Evolutionary conservation across 1,284 basidiomycete genomes (phyloP).

Genomic region (Anthracocystis panici-leucophaei): DNA sequence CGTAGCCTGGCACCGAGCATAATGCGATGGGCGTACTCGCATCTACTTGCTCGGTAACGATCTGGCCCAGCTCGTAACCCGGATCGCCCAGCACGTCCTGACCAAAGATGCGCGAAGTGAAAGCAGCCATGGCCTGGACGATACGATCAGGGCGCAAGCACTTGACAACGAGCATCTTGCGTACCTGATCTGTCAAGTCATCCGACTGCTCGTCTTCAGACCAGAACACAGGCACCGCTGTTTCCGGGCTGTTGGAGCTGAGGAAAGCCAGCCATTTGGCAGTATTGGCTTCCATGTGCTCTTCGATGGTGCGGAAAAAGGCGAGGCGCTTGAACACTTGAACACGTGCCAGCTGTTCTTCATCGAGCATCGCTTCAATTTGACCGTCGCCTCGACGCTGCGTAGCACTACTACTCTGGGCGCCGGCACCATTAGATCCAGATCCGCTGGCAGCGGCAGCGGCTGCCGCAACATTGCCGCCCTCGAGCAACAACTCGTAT

Average conservation of each 20-base stretch:
- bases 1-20: slow-evolving; percentile 67
- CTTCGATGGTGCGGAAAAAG: slow-evolving; percentile 82
- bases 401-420: slow-evolving; percentile 57
- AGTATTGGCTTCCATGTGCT: slow-evolving; percentile 77
- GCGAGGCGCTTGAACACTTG: slow-evolving; percentile 69
- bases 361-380: slow-evolving; percentile 56
- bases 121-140: slow-evolving; percentile 81
- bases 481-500: slow-evolving; percentile 89
- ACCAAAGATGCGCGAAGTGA: slow-evolving; percentile 81
- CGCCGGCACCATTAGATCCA: slow-evolving; percentile 55
- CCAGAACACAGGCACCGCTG: slow-evolving; percentile 79
- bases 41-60: slow-evolving; percentile 58
- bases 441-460: slow-evolving; percentile 70
- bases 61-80: slow-evolving; percentile 42
- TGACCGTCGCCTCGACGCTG: slow-evolving; percentile 42
- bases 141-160: slow-evolving; percentile 90
- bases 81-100: slow-evolving; percentile 76
- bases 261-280: slow-evolving; percentile 84
- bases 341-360: slow-evolving; percentile 77
- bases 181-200: slow-evolving; percentile 76
- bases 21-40: slow-evolving; percentile 63
- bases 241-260: slow-evolving; percentile 79
- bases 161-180: slow-evolving; percentile 83
- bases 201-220: slow-evolving; percentile 68
- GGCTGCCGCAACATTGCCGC: slow-evolving; percentile 76